phyloP scores from a whole-genome alignment of 2,329 filamentous ascomycete species.

The Botryotinia convoluta region DNA sequence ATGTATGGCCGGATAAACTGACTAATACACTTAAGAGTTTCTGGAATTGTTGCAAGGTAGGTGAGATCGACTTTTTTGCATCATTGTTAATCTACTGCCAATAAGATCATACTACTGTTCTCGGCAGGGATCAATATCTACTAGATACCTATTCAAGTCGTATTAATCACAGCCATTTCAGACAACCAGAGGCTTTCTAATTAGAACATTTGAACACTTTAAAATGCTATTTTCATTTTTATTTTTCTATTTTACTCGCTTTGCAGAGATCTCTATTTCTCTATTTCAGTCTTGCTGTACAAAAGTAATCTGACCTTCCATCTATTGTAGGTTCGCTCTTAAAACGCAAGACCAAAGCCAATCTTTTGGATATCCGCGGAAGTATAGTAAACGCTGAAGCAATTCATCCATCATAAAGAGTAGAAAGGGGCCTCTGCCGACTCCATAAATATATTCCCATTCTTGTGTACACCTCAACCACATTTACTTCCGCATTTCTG shows the following conservation, averaged over 20 bases:
- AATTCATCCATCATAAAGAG: conserved; percentile 5
- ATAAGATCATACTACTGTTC: neutral
- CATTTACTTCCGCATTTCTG: neutral
- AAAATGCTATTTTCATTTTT: neutral
- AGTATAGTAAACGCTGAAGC: neutral
- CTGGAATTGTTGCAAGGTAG: neutral
- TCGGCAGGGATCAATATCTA: neutral
- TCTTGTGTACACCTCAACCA: neutral
- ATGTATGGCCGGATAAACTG: neutral
- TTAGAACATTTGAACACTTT: too few relatives aligned
- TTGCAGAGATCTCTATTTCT: neutral
- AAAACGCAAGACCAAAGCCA: conserved; percentile 1
- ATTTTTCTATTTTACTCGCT: neutral
- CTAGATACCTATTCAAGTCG: neutral
- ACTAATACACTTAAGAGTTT: neutral
- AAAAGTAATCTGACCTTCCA: neutral
- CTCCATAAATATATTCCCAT: neutral
- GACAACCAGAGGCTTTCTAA: neutral
- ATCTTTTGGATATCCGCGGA: neutral
- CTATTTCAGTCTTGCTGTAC: neutral
- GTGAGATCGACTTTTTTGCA: neutral
- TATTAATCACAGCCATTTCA: neutral
- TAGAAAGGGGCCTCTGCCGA: neutral
- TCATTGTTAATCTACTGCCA: neutral
- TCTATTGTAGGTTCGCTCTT: neutral